Evolutionary conservation across 805 yeast species (phyloP), one percentile per base, ranked within the genome.

Genomic region (Saccharomycopsis microspora): DNA sequence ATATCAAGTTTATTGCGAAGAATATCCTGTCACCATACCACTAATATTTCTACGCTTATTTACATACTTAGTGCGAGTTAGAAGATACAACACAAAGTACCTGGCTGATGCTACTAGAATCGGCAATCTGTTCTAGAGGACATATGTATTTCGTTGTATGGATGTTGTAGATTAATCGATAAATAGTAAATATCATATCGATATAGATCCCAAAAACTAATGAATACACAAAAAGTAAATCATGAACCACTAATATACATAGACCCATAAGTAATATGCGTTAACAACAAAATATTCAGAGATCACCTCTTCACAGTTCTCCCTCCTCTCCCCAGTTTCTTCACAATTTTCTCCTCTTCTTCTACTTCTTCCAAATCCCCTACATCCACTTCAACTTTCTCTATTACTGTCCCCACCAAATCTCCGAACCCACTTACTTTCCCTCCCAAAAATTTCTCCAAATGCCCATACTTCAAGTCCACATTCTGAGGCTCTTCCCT

Each of bases 341-440:
- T 19, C 19, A 19, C 19, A 19, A 9, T 32, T 29, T 39, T 33
- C 29, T 39, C 42, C 8, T 5, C 7, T 19, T 19, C 19, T 19
- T 19, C 19, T 19, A 19, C 19, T 29, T 38, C 42, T n/a, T 45
- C 47, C 28, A 39, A 42, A 4, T 11, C 11, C 8, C 31, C 43
- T 5, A 41, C 5, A 33, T 28, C 39, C 29, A 44, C 51, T 3
- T 11, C 32, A 3, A 51, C 38, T 5, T 45, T 33, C 32, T 51
- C 54, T 4, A 52, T 51, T 28, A 51, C 44, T 5, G 42, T 32
- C 9, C 38, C 28, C 7, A 45, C 50, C 4, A 51, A 41, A 6
- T 45, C 27, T 41, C 49, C 53, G 35, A 49, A 52, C 9, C 45
- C 32, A 3, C 34, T 32, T 3, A 52, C 43, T 36, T 46, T 47